Evolutionary conservation across 768 basidiomycete genomes (phyloP).

Genomic region (Auricularia sp.): DNA sequence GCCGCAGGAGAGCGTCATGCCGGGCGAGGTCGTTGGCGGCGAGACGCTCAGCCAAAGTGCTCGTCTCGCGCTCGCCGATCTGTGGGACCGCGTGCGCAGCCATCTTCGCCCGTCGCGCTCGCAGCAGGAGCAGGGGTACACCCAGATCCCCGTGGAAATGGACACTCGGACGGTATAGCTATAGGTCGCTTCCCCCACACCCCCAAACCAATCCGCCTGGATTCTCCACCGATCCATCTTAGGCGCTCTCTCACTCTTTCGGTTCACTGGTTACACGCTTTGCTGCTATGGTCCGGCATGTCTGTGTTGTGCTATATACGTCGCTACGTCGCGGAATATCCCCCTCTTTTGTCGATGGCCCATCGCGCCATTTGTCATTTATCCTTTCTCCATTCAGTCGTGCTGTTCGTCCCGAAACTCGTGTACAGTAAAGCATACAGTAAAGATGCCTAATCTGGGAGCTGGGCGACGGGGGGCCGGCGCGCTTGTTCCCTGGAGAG

Average conservation of each 20-base stretch:
- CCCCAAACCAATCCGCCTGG: too few species aligned
- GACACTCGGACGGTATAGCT: conserved; percentile 6
- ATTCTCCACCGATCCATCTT: too few species aligned
- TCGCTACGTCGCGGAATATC: not conserved
- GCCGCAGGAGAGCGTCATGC: conserved; percentile 61
- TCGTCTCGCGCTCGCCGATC: conserved; percentile 32
- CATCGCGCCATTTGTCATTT: too few species aligned
- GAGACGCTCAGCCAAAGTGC: conserved; percentile 35
- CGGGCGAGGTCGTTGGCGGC: conserved; percentile 34
- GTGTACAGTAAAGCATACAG: too few species aligned
- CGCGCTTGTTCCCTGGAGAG: too few species aligned
- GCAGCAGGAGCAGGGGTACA: conserved; percentile 45
- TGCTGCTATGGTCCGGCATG: not conserved
- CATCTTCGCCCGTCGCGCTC: conserved; percentile 29
- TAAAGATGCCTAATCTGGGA: too few species aligned
- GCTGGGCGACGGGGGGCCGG: too few species aligned
- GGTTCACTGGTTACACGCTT: not conserved
- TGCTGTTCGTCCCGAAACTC: too few species aligned
- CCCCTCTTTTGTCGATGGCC: not conserved
- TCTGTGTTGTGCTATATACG: not conserved
- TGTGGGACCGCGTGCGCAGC: conserved; percentile 33
- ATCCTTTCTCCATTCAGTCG: too few species aligned
- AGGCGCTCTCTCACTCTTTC: not conserved
- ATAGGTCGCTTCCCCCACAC: too few species aligned
- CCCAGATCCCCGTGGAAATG: conserved; percentile 66